Base-by-base conservation (phyloP, 805 yeast species). In the Myxozyma lipomycoides region DNA sequence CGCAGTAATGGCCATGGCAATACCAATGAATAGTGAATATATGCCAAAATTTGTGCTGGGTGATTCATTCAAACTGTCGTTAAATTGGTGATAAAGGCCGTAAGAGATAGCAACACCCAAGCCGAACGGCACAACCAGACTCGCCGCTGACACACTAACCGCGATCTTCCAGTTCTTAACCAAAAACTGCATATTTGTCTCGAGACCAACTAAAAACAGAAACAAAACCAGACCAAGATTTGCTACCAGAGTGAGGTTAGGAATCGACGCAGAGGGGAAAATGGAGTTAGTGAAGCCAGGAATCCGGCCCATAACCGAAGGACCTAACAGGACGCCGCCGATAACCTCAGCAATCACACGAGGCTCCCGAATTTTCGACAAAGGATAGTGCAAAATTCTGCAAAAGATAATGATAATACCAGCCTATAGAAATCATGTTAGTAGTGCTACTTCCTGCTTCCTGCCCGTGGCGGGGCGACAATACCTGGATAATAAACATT, bases 1-100 rank as follows among this genome's bases (percentile, higher is more conserved):
- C 0, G 95, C 95, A 2, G 95, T 86, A 58, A 86, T 84, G 56
- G 91, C 80, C 74, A 85, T 75, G 1, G 95, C 91, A 10, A 84
- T 88, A 2, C 91, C 90, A 45, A 86, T 81, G 60, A 86, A 86
- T 9, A 85, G 85, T 83, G 83, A 80, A 60, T 75, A 86, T 0
- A 88, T 83, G 12, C 90, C 81, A 63, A 84, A 85, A 47, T 79
- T 72, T 32, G 81, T 72, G 3, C 65, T 63, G 4, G 68, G 67
- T 15, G 15, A 17, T 6, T n/a, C 18, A 35, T 62, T 54, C 1
- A 45, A 51, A 1, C 59, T 66, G 30, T 60, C 66, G 38, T 62
- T 60, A 18, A 66, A 68, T 35, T 68, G 61, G 25, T 82, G 70
- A 68, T 80, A 85, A 26, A 86, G 64, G 0, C 93, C 93, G 22